Percentiles rank a stretch among this genome's conserved stretches.
phyloP scores from a whole-genome alignment of 1,139 yeast species.

The Lodderomyces pseudojiufengensis region DNA sequence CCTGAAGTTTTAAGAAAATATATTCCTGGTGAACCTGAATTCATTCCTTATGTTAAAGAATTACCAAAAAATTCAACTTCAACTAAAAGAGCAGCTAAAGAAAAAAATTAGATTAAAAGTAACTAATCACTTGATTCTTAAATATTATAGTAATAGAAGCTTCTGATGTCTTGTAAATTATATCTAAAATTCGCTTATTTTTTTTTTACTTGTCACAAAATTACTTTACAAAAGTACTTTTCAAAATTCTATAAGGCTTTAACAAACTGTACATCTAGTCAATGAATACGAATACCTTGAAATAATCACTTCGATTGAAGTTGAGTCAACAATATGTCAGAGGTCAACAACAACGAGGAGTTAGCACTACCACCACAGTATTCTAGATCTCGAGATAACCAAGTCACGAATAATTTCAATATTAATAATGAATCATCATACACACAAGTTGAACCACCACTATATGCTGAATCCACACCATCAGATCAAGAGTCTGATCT shows the following conservation, averaged over 20 bases:
- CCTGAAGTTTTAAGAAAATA: constrained; percentile 95
- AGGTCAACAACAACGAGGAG: too few relatives aligned
- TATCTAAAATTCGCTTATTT: too few relatives aligned
- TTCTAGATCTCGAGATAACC: background rate
- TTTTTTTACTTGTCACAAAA: too few relatives aligned
- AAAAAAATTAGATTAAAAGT: constrained; percentile 16
- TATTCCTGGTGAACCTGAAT: constrained; percentile 98
- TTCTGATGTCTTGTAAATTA: too few relatives aligned
- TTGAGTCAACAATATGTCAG: too few relatives aligned
- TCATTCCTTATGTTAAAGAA: constrained; percentile 84
- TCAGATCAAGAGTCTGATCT: constrained; percentile 21
- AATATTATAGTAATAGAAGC: too few relatives aligned
- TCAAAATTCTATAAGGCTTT: background rate
- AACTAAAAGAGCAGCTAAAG: constrained; percentile 39
- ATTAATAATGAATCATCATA: constrained; percentile 6
- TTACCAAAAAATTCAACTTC: constrained; percentile 93
- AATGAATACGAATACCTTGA: too few relatives aligned
- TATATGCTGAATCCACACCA: constrained; percentile 9
- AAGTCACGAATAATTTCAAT: background rate
- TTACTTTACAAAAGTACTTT: background rate
- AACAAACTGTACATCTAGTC: too few relatives aligned
- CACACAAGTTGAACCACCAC: constrained; percentile 11
- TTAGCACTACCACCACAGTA: constrained; percentile 4
- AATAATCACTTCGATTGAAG: too few relatives aligned
- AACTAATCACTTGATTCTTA: too few relatives aligned